A percentile compares a stretch with the other conserved stretches of the same genome.
These are phyloP conservation scores for Parastagonospora avenae DNA, from an alignment of 2,329 filamentous ascomycete genomes.

Conservation along the genomic window DNA sequence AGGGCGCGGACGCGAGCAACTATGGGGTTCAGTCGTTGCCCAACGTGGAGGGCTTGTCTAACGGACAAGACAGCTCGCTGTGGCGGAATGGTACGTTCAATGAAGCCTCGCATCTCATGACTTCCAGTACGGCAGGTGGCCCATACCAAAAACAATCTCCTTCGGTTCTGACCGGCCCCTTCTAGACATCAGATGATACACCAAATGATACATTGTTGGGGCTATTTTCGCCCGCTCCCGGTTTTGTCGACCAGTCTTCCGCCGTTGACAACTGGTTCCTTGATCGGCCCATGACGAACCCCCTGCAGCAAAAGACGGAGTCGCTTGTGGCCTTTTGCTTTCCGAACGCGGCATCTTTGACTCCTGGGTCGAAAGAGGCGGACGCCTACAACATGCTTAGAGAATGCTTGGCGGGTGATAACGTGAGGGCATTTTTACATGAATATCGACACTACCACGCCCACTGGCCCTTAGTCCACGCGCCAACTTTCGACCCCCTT, in stretches of 20 bases:
- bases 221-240: slow-evolving; percentile 53
- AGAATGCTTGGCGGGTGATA: slow-evolving; percentile 67
- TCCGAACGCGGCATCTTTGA: slow-evolving; percentile 46
- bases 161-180: slow-evolving; percentile 50
- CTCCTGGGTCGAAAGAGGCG: slow-evolving; percentile 39
- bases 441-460: slow-evolving; percentile 74
- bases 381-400: slow-evolving; percentile 60
- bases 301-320: slow-evolving; percentile 53
- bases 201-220: slow-evolving; percentile 56
- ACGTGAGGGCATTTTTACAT: slow-evolving; percentile 72
- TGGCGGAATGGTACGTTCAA: slow-evolving; percentile 52
- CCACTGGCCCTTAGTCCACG: slow-evolving; percentile 75
- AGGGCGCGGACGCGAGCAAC: slow-evolving; percentile 33
- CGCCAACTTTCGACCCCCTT: slow-evolving; percentile 71
- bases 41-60: slow-evolving; percentile 42
- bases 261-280: slow-evolving; percentile 50
- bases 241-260: slow-evolving; percentile 48
- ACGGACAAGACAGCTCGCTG: slow-evolving; percentile 45
- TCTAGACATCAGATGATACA: slow-evolving; percentile 51
- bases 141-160: slow-evolving; percentile 52
- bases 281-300: slow-evolving; percentile 45
- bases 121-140: slow-evolving; percentile 54
- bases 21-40: slow-evolving; percentile 44
- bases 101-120: slow-evolving; percentile 52
- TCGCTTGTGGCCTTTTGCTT: slow-evolving; percentile 58